Evolutionary conservation across 2,329 filamentous ascomycete genomes (phyloP), one percentile per base, ranked within the genome.

Genomic region (Arthrobotrys sinensis): DNA sequence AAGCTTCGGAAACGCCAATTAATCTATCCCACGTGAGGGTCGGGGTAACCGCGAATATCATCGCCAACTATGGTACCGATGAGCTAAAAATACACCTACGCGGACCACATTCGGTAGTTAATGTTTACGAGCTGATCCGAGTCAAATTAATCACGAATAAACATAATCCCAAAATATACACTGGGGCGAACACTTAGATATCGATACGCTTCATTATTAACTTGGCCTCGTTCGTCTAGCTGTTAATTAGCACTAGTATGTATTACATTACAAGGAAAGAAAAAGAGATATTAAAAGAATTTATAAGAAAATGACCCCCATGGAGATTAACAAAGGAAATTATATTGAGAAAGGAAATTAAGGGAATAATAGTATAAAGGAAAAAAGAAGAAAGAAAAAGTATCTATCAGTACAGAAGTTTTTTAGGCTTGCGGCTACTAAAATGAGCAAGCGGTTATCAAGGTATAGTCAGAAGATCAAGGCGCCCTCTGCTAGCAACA

Each of bases 261-360:
- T 68, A 53, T 71, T 70, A 66, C 64, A 77, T 68, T 52, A 62
- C 53, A 62, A 70, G 53, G 55, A 70, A 69, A 70, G 11, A 10
- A 48, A 48, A 64, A 19, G 24, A 48, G 19, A 50, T 53, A 67
- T 67, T 67, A 73, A 65, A 66, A 60, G 45, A 36, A 32, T 52
- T 75, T 63, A 71, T 53, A 38, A 70, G 24, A 60, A 77, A 60
- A 50, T 48, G 50, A 50, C 57, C 36, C 65, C 52, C 38, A 62
- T 28, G 43, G 43, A 55, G 53, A 60, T 52, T 7, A 36, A 77
- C 66, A 77, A 77, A 76, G 50, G 72, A 76, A 63, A 77, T 55
- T 5, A 19, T 48, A 43, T 32, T 11, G 19, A 70, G 50, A 66
- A 77, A 53, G 24, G 43, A 16, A 68, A 69, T 46, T 24, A 60